Percentiles rank a stretch among this genome's conserved stretches.
Conservation (phyloP, 192 early-diverging fungal species). For the Podila horticola region DNA sequence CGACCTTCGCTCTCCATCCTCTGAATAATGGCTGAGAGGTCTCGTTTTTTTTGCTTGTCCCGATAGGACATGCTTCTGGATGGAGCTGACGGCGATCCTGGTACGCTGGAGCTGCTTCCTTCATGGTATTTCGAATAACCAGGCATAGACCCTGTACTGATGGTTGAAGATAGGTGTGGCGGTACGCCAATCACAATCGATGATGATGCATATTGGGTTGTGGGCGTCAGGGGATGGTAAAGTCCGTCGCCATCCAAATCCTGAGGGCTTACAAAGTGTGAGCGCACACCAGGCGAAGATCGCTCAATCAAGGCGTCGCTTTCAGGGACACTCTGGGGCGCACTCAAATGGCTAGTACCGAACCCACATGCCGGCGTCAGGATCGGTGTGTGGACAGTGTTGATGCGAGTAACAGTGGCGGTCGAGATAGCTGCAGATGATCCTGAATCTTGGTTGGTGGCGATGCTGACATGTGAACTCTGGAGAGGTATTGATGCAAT, state of each 20-base stretch:
- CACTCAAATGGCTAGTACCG: neutral
- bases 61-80: constrained; percentile 7
- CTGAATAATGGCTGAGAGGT: constrained; percentile 23
- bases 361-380: neutral
- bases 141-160: constrained; percentile 4
- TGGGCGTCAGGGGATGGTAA: constrained; percentile 28
- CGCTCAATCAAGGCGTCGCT: constrained; percentile 19
- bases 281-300: constrained; percentile 28
- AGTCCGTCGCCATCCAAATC: constrained; percentile 19
- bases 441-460: neutral
- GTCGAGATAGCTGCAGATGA: neutral
- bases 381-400: neutral
- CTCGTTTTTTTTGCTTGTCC: constrained; percentile 19
- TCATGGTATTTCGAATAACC: neutral
- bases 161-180: neutral
- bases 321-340: constrained; percentile 38
- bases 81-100: neutral
- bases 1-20: constrained; percentile 18
- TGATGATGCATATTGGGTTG: neutral
- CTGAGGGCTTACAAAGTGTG: neutral
- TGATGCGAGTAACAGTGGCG: neutral
- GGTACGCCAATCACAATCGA: constrained; percentile 32
- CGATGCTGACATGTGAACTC: neutral
- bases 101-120: neutral
- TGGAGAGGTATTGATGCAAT: neutral